Evolutionary conservation across 345 rosid species (phyloP).

Genomic region (Eucalyptus rudis): DNA sequence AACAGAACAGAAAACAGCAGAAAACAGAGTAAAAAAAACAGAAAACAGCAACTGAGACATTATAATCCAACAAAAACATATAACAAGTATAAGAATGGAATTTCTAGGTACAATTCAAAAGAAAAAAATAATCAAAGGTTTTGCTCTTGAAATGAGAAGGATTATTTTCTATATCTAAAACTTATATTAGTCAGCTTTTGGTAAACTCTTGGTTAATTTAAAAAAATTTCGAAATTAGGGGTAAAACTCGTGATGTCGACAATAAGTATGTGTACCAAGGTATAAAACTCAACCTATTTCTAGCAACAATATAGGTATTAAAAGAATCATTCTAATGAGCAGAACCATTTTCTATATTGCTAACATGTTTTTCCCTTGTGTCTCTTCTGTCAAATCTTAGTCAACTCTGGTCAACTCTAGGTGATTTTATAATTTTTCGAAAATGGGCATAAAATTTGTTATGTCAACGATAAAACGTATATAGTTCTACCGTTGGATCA

Average conservation of each 20-base stretch:
- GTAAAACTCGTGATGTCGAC: background rate
- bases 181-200: background rate
- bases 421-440: background rate
- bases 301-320: background rate
- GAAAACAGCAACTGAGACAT: too few relatives aligned
- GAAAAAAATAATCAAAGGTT: too few relatives aligned
- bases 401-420: background rate
- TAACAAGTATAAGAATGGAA: too few relatives aligned
- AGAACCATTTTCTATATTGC: background rate
- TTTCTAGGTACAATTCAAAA: too few relatives aligned
- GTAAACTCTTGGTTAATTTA: background rate
- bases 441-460: background rate
- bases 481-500: too few relatives aligned
- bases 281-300: background rate
- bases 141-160: too few relatives aligned
- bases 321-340: background rate
- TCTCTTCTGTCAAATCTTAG: background rate
- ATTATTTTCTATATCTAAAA: too few relatives aligned
- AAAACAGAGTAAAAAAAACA: too few relatives aligned
- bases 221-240: too few relatives aligned
- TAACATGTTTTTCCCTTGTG: background rate
- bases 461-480: background rate
- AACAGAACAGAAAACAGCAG: too few relatives aligned
- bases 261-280: background rate
- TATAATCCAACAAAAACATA: too few relatives aligned